These are phyloP conservation scores for Penicillium canescens DNA, from an alignment of 495 filamentous ascomycete genomes.

Conservation along the genomic window DNA sequence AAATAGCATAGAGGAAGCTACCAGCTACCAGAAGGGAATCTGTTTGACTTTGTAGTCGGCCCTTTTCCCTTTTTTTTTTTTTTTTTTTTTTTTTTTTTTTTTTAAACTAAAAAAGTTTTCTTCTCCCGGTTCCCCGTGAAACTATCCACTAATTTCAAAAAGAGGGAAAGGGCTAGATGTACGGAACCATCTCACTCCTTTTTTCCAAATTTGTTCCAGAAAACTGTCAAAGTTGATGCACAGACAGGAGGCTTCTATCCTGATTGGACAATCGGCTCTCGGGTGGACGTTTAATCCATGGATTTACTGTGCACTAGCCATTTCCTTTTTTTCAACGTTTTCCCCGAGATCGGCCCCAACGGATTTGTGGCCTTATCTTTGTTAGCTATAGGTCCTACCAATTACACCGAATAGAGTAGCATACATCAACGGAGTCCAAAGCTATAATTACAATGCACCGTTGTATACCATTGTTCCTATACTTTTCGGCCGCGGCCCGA, in stretches of 20 bases:
- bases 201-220: conserved; percentile 8
- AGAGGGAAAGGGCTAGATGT: conserved; percentile 2
- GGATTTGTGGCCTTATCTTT: neutral
- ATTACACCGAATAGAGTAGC: neutral
- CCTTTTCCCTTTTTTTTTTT: neutral
- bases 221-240: conserved; percentile 7
- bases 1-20: too few species aligned
- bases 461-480: neutral
- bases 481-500: neutral
- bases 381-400: too few species aligned
- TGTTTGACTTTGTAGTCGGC: too few species aligned
- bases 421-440: too few species aligned
- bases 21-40: too few species aligned
- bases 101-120: neutral
- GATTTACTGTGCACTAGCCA: conserved; percentile 4
- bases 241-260: neutral
- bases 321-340: conserved; percentile 7
- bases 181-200: conserved; percentile 1
- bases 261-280: neutral
- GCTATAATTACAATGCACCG: neutral
- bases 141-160: conserved; percentile 1
- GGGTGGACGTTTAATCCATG: conserved; percentile 5
- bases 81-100: neutral
- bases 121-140: conserved; percentile 3
- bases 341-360: neutral